phyloP scores from a whole-genome alignment of 306 rosid species.

The Vigna trinervia region DNA sequence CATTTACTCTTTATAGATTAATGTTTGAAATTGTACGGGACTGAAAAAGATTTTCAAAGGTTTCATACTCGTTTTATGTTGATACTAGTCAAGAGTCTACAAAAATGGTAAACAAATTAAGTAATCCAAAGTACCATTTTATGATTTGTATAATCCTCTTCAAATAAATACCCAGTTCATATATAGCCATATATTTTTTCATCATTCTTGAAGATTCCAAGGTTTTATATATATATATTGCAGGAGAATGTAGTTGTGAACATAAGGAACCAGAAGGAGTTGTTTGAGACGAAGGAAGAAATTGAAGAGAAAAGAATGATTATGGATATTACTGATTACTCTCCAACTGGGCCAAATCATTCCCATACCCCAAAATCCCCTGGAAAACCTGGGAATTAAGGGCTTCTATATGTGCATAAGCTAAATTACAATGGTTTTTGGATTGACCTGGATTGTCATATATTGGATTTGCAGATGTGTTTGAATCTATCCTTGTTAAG shows the following conservation, averaged over 20 bases:
- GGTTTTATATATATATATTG: too few relatives aligned
- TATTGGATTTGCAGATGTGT: neutral
- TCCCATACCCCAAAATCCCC: neutral
- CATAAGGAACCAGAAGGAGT: neutral
- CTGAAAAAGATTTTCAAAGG: too few relatives aligned
- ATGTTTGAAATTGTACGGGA: too few relatives aligned
- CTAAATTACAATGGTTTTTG: neutral
- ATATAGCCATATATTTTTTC: too few relatives aligned
- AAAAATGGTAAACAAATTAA: too few relatives aligned
- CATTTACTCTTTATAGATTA: too few relatives aligned
- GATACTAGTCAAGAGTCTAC: too few relatives aligned
- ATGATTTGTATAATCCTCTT: too few relatives aligned
- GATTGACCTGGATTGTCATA: neutral
- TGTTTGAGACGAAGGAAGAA: neutral
- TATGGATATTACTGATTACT: neutral
- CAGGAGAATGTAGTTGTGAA: neutral
- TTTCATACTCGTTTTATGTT: too few relatives aligned
- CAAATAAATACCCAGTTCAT: too few relatives aligned
- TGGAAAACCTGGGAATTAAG: neutral
- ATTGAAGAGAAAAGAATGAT: neutral
- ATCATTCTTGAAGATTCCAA: too few relatives aligned
- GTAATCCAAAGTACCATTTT: too few relatives aligned
- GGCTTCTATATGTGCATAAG: neutral
- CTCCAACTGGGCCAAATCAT: neutral
- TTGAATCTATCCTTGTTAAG: neutral